Evolutionary conservation across 1,284 basidiomycete genomes (phyloP), one percentile per base, ranked within the genome.

Genomic region (Heterobasidion occidentale): DNA sequence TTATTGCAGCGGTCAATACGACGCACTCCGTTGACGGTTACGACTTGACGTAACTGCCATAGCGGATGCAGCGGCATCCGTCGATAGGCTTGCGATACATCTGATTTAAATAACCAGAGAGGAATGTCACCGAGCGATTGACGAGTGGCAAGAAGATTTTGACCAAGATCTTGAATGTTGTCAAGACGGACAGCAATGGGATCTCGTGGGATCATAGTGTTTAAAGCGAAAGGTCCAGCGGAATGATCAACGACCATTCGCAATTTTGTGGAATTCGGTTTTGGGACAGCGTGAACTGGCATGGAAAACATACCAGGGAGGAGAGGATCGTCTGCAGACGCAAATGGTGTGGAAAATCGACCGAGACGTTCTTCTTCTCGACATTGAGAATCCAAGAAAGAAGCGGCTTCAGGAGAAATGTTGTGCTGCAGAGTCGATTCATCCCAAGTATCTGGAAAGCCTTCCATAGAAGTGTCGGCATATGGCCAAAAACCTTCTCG

Each of bases 1-100:
- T 67, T 62, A 2, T 70, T 56, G 9, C 63, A 60, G 7, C 58
- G 36, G 9, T 52, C 51, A 9, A 52, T n/a, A 9, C 8, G n/a
- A 1, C 36, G 12, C 1, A 14, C 11, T n/a, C 17, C 61, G 38
- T 70, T 64, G 33, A 72, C 60, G 0, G 34, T 54, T 19, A 71
- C 65, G 12, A 68, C 59, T 53, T 72, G 69, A 33, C 56, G 58
- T 1, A 71, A 36, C 50, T 72, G 69, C 65, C 65, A 70, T 6
- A 67, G 35, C 1, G 65, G 67, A 56, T 70, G 64, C 14, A 62
- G 65, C 0, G 66, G 67, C 1, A 68, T 60, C 56, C 64, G 68
- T 11, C 64, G 62, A 52, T 69, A 71, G 2, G 69, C 69, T 9
- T 59, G 58, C 1, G 63, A 20, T 4, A 71, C 64, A 54, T 70